A percentile compares a stretch with the other conserved stretches of the same genome.
phyloP scores from a whole-genome alignment of 139 green algal species.

The Volvox africanus region DNA sequence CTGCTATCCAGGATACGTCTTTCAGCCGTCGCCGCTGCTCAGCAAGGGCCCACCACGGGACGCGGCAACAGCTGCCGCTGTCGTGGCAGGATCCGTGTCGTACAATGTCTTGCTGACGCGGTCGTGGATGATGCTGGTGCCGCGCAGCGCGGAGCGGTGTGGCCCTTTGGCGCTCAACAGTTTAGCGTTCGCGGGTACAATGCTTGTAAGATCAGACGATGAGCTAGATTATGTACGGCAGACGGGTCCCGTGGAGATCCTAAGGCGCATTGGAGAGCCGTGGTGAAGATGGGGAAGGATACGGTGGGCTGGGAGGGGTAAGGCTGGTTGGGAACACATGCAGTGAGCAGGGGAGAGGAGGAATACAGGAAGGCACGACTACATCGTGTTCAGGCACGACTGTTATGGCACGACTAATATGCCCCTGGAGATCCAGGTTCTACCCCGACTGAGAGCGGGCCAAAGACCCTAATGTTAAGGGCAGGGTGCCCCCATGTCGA shows the following conservation, averaged over 20 bases:
- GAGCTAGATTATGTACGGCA: slow-evolving; percentile 69
- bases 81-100: slow-evolving; percentile 28
- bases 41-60: not conserved
- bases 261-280: slow-evolving; percentile 64
- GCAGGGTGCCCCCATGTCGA: too few relatives aligned
- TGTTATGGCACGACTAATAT: too few relatives aligned
- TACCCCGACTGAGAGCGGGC: too few relatives aligned
- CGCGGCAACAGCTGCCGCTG: slow-evolving; percentile 14
- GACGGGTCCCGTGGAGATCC: slow-evolving; percentile 64
- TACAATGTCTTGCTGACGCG: slow-evolving; percentile 45
- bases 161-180: slow-evolving; percentile 74
- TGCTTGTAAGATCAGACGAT: slow-evolving; percentile 75
- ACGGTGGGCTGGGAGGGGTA: too few relatives aligned
- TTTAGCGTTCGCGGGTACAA: slow-evolving; percentile 84
- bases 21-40: not conserved
- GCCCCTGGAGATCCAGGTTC: too few relatives aligned
- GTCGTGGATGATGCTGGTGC: slow-evolving; percentile 58
- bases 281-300: slow-evolving; percentile 52
- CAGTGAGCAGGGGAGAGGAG: too few relatives aligned
- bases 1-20: slow-evolving; percentile 26
- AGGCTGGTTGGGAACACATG: too few relatives aligned
- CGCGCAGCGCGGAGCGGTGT: slow-evolving; percentile 58
- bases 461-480: too few relatives aligned
- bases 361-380: too few relatives aligned
- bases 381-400: too few relatives aligned